A percentile compares a stretch with the other conserved stretches of the same genome.
phyloP scores from a whole-genome alignment of 805 yeast species.

The Teunomyces pallodes region DNA sequence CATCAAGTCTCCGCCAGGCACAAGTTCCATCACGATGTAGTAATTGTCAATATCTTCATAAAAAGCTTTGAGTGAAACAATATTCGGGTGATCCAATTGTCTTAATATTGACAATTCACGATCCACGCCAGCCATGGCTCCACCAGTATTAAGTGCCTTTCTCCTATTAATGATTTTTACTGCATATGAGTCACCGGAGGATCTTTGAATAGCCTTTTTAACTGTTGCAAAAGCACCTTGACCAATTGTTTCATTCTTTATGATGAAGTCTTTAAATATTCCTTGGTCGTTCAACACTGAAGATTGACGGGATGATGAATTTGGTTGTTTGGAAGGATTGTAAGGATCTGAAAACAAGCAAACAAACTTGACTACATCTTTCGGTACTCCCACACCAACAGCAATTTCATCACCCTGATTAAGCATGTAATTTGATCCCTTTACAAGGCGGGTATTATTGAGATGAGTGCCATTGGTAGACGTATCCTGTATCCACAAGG shows the following conservation, averaged over 20 bases:
- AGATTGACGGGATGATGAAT: slow-evolving; percentile 15
- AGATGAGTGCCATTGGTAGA: slow-evolving; percentile 93
- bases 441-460: slow-evolving; percentile 69
- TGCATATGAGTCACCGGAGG: slow-evolving; percentile 83
- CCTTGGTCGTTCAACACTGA: slow-evolving; percentile 48
- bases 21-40: slow-evolving; percentile 92
- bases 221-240: slow-evolving; percentile 99
- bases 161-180: slow-evolving; percentile 85
- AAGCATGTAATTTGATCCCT: slow-evolving; percentile 74
- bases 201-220: slow-evolving; percentile 81
- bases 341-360: slow-evolving; percentile 46
- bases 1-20: slow-evolving; percentile 97
- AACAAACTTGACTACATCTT: slow-evolving; percentile 58
- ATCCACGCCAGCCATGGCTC: slow-evolving; percentile 76
- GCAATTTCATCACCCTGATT: slow-evolving; percentile 92
- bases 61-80: slow-evolving; percentile 78
- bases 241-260: slow-evolving; percentile 84
- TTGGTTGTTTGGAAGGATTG: slow-evolving; percentile 31
- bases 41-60: slow-evolving; percentile 80
- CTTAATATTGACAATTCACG: slow-evolving; percentile 82
- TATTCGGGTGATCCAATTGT: slow-evolving; percentile 77
- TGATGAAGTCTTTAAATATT: slow-evolving; percentile 66
- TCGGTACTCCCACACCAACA: slow-evolving; percentile 80
- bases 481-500: slow-evolving; percentile 63
- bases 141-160: slow-evolving; percentile 69